Percentiles rank a stretch among this genome's conserved stretches.
phyloP scores from a whole-genome alignment of 2,329 filamentous ascomycete genomes.

The Trichocomaceae sp. region DNA sequence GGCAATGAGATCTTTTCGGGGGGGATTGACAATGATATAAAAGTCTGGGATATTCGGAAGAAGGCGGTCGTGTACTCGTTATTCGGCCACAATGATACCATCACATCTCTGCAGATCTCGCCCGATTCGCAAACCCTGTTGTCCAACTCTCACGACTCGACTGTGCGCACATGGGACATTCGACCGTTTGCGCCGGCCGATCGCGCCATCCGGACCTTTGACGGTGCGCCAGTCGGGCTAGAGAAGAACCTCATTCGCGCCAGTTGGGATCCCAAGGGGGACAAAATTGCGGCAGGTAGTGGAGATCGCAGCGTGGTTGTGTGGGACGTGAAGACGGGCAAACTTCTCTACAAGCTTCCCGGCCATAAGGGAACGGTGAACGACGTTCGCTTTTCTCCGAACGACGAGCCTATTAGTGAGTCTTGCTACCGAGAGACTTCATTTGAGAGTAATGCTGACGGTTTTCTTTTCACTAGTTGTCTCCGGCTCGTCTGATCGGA shows the following conservation, averaged over 20 bases:
- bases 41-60: conserved; percentile 94
- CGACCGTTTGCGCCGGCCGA: conserved; percentile 87
- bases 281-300: conserved; percentile 80
- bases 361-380: conserved; percentile 95
- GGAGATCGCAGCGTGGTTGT: conserved; percentile 86
- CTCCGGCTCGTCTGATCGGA: conserved; percentile 84
- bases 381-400: conserved; percentile 82
- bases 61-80: conserved; percentile 82
- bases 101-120: conserved; percentile 85
- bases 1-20: conserved; percentile 94
- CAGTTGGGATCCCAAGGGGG: conserved; percentile 81
- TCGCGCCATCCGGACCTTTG: conserved; percentile 77
- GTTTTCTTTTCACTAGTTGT: conserved; percentile 53
- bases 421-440: conserved; percentile 20
- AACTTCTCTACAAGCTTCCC: conserved; percentile 87
- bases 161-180: conserved; percentile 92
- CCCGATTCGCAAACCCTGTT: conserved; percentile 85
- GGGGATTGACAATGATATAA: conserved; percentile 94
- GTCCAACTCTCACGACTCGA: conserved; percentile 90
- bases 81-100: conserved; percentile 81
- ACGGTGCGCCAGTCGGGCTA: conserved; percentile 78
- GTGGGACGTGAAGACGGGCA: conserved; percentile 84
- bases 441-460: conserved; percentile 17
- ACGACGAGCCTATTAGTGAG: conserved; percentile 80
- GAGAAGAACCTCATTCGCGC: conserved; percentile 89